Evolutionary conservation across 441 rosid genomes (phyloP).

Genomic region (Jatropha podagrica): DNA sequence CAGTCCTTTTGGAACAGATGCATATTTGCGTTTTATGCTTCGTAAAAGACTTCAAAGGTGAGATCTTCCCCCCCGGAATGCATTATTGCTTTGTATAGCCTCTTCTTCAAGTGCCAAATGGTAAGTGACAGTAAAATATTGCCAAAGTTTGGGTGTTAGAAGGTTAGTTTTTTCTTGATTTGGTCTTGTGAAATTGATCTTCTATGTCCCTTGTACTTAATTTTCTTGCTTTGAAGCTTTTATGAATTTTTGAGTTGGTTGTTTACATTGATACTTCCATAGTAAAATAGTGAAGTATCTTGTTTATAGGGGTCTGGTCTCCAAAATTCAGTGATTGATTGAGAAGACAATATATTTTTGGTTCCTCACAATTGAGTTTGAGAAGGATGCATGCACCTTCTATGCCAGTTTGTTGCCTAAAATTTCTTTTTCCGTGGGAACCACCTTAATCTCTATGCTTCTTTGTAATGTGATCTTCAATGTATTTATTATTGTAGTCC

Average conservation of each 20-base stretch:
- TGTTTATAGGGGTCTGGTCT: background rate
- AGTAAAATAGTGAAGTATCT: background rate
- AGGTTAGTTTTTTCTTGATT: too few species aligned
- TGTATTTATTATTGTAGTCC: background rate
- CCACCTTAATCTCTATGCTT: background rate
- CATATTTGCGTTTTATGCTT: slow-evolving; percentile 82
- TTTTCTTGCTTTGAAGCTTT: background rate
- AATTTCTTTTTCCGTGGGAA: background rate
- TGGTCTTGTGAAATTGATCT: background rate
- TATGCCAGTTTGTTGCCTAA: background rate
- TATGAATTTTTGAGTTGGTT: background rate
- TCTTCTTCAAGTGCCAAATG: slow-evolving; percentile 1
- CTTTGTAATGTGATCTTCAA: background rate
- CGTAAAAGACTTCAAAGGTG: slow-evolving; percentile 78
- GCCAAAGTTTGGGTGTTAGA: background rate
- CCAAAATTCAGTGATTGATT: background rate
- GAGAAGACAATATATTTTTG: background rate
- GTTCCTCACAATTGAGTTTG: background rate
- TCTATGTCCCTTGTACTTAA: slow-evolving; percentile 1
- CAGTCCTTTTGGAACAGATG: slow-evolving; percentile 84
- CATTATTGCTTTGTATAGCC: background rate
- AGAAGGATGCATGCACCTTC: background rate
- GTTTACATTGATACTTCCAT: background rate
- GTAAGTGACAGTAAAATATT: background rate
- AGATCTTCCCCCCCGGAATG: slow-evolving; percentile 1